Percentiles rank a stretch among this genome's conserved stretches.
Evolutionary conservation across 1,284 basidiomycete species (phyloP).

Genomic region (Trichosporon inkin): DNA sequence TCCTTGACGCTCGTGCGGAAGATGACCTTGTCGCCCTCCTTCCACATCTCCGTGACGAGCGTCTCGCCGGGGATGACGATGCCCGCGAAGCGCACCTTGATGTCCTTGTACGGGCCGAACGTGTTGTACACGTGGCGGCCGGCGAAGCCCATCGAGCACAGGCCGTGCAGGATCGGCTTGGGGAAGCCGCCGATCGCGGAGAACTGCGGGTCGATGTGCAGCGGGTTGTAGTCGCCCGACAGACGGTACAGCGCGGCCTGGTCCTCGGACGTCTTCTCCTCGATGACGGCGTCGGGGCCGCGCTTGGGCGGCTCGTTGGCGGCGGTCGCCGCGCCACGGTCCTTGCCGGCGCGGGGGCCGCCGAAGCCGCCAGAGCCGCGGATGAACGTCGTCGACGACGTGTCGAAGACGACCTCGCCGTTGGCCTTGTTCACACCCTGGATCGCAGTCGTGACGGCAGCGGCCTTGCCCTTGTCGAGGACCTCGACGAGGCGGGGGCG

Average conservation of each 20-base stretch:
- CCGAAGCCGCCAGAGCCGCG: slow-evolving; percentile 94
- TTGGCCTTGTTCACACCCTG: slow-evolving; percentile 74
- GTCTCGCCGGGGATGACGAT: slow-evolving; percentile 91
- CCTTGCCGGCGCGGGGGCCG: slow-evolving; percentile 75
- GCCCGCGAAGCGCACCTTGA: slow-evolving; percentile 79
- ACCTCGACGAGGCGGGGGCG: slow-evolving; percentile 57
- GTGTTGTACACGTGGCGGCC: slow-evolving; percentile 89
- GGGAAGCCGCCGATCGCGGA: slow-evolving; percentile 93
- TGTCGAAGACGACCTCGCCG: slow-evolving; percentile 84
- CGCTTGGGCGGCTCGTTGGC: slow-evolving; percentile 77
- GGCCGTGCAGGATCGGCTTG: slow-evolving; percentile 69
- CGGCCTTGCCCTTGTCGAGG: slow-evolving; percentile 71
- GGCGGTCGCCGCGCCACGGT: slow-evolving; percentile 86
- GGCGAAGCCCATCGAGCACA: slow-evolving; percentile 90
- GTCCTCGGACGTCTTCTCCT: slow-evolving; percentile 75
- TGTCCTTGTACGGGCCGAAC: slow-evolving; percentile 82
- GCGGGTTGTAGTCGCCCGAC: slow-evolving; percentile 85
- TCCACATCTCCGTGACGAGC: slow-evolving; percentile 94
- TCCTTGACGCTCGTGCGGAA: slow-evolving; percentile 62
- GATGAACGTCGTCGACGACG: slow-evolving; percentile 86
- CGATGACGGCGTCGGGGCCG: slow-evolving; percentile 73
- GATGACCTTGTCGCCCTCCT: slow-evolving; percentile 84
- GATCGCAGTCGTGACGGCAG: slow-evolving; percentile 72
- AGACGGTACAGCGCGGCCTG: slow-evolving; percentile 88
- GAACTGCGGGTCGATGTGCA: slow-evolving; percentile 91